These are phyloP conservation scores for Lodderomyces orthopsilosis DNA, from an alignment of 1,139 yeast genomes.

Conservation along the genomic window DNA sequence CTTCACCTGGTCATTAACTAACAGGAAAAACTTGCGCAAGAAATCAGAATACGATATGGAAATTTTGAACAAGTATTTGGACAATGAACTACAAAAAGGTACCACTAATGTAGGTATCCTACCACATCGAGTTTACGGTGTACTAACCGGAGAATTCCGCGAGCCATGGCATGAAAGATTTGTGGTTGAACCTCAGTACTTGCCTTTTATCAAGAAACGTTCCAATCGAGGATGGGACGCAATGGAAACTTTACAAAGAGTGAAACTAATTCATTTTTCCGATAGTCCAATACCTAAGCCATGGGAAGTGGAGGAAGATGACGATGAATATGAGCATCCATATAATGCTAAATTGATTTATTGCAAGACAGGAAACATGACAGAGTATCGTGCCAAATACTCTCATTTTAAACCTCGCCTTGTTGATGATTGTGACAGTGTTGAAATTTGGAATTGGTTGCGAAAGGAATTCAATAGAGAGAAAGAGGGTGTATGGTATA, in stretches of 20 bases:
- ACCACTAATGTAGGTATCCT: conserved; percentile 33
- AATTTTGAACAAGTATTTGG: conserved; percentile 38
- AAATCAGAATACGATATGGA: conserved; percentile 50
- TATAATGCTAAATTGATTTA: conserved; percentile 28
- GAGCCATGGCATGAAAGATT: conserved; percentile 25
- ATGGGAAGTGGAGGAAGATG: conserved; percentile 36
- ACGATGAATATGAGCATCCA: conserved; percentile 18
- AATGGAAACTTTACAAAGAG: conserved; percentile 14
- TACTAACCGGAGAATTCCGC: conserved; percentile 49
- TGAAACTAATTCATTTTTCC: conserved; percentile 39
- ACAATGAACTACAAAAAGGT: conserved; percentile 19
- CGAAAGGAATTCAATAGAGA: conserved; percentile 16
- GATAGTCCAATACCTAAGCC: conserved; percentile 51
- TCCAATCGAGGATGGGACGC: conserved; percentile 30
- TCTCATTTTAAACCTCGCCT: conserved; percentile 30
- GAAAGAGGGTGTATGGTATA: conserved; percentile 14
- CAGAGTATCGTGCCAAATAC: conserved; percentile 16
- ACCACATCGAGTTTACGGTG: conserved; percentile 48
- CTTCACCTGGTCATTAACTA: conserved; percentile 28
- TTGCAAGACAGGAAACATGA: conserved; percentile 22
- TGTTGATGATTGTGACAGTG: conserved; percentile 34
- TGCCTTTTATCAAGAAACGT: conserved; percentile 26
- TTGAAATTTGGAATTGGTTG: conserved; percentile 31
- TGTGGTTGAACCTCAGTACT: conserved; percentile 30
- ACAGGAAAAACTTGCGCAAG: conserved; percentile 21